These are phyloP conservation scores for Daldinia concentrica DNA, from an alignment of 495 filamentous ascomycete genomes.

Conservation along the genomic window DNA sequence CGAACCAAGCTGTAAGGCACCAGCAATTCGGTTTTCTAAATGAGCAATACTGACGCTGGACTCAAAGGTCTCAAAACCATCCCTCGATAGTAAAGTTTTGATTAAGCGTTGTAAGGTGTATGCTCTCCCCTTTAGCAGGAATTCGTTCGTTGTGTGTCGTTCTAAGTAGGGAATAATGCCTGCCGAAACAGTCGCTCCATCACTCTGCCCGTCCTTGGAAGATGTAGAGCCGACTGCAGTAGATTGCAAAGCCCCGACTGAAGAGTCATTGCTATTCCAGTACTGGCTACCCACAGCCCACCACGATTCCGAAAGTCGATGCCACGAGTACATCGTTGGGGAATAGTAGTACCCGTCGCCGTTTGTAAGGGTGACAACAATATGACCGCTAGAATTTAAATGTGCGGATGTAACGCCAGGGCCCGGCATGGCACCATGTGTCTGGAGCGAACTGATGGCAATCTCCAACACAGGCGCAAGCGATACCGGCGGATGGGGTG, in stretches of 20 bases:
- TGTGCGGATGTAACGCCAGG: slow-evolving; percentile 89
- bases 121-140: slow-evolving; percentile 88
- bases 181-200: slow-evolving; percentile 76
- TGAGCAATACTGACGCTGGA: slow-evolving; percentile 91
- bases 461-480: slow-evolving; percentile 90
- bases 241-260: slow-evolving; percentile 78
- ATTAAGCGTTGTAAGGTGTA: slow-evolving; percentile 89
- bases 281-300: slow-evolving; percentile 98
- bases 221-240: slow-evolving; percentile 65
- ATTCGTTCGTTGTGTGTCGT: slow-evolving; percentile 91
- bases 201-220: slow-evolving; percentile 47
- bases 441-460: slow-evolving; percentile 70
- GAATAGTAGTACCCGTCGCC: slow-evolving; percentile 94
- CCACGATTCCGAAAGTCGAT: slow-evolving; percentile 92
- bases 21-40: slow-evolving; percentile 93
- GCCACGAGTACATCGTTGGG: slow-evolving; percentile 85
- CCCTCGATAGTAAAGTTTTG: slow-evolving; percentile 81
- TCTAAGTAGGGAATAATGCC: slow-evolving; percentile 94
- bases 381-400: slow-evolving; percentile 82
- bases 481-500: slow-evolving; percentile 89
- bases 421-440: slow-evolving; percentile 72
- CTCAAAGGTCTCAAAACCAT: slow-evolving; percentile 93
- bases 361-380: slow-evolving; percentile 87
- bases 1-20: slow-evolving; percentile 82
- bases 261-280: slow-evolving; percentile 94